Evolutionary conservation across 2,329 filamentous ascomycete species (phyloP), one percentile per base, ranked within the genome.

Genomic region (Clonostachys byssicola): DNA sequence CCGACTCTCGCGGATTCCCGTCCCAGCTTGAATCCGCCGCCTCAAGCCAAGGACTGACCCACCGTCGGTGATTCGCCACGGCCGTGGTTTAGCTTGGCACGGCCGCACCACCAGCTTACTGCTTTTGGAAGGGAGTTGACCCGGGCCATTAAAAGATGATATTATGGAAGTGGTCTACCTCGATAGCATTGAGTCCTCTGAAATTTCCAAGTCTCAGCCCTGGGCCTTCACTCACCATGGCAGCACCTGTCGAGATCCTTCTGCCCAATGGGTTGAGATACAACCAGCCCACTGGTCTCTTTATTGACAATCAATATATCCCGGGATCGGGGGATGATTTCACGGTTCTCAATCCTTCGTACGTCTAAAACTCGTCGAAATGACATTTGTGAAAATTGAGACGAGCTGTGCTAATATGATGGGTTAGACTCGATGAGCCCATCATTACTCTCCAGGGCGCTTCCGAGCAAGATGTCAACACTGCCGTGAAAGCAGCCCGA

Each of bases 311-410:
- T 18, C 48, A 56, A 41, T 54, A 52, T 23, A 49, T 55, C 18
- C 18, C 47, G 10, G 51, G 53, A 12, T 47, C 49, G 6, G 47
- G 46, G n/a, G 49, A 49, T n/a, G 35, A 48, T 55, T 76, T 91
- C 47, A 71, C 76, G 13, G 78, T 79, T 17, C 78, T 89, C 57
- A 89, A 89, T 60, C 88, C 88, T 41, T 78, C 78, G 83, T 88
- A 70, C 51, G 73, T 60, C 23, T 4, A 10, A 23, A 23, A 6
- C 20, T 23, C 6, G 7, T 8, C 20, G 20, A 8, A 8, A 23
- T 23, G 8, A 10, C 23, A 30, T 30, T 10, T 10, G 23, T 30
- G 23, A 30, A 30, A 30, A 40, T 23, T 34, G 2, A 14, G 14
- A 47, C 9, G 34, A n/a, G 20, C 42, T 45, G 43, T 41, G 42